Percentiles rank a stretch among this genome's conserved stretches.
These are phyloP conservation scores for Calonectria hawksworthii DNA, from an alignment of 2,329 filamentous ascomycete species.

Conservation along the genomic window DNA sequence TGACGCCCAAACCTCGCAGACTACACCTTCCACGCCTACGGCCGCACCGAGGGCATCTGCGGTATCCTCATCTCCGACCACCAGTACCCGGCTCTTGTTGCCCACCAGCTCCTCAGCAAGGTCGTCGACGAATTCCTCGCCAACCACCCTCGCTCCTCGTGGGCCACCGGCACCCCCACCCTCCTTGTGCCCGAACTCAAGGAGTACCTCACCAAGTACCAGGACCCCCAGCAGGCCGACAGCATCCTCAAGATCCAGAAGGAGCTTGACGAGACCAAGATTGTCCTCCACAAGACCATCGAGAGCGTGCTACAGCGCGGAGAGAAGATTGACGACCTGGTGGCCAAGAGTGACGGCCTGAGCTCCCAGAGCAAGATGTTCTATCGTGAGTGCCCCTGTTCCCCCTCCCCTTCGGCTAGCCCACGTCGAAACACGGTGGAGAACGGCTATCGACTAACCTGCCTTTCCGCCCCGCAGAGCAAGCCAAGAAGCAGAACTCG, in stretches of 20 bases:
- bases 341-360: slow-evolving; percentile 92
- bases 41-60: slow-evolving; percentile 79
- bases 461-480: slow-evolving; percentile 52
- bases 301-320: slow-evolving; percentile 88
- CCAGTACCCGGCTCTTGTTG: slow-evolving; percentile 82
- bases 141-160: slow-evolving; percentile 79
- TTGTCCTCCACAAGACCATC: slow-evolving; percentile 96
- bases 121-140: slow-evolving; percentile 88
- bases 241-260: slow-evolving; percentile 96
- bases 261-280: slow-evolving; percentile 97
- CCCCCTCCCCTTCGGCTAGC: not conserved
- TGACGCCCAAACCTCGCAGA: slow-evolving; percentile 53
- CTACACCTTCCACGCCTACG: slow-evolving; percentile 85
- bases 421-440: not conserved
- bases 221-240: slow-evolving; percentile 90
- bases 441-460: slow-evolving; percentile 18
- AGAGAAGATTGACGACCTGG: slow-evolving; percentile 96
- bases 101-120: slow-evolving; percentile 89
- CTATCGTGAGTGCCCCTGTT: slow-evolving; percentile 74
- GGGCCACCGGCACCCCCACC: slow-evolving; percentile 67
- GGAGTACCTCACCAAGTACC: slow-evolving; percentile 81
- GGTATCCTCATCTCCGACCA: slow-evolving; percentile 84
- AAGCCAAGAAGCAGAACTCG: slow-evolving; percentile 86
- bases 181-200: slow-evolving; percentile 81
- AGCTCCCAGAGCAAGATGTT: slow-evolving; percentile 98